These are phyloP conservation scores for Lasiodiplodia sp. DNA, from an alignment of 2,329 filamentous ascomycete species.

Conservation along the genomic window DNA sequence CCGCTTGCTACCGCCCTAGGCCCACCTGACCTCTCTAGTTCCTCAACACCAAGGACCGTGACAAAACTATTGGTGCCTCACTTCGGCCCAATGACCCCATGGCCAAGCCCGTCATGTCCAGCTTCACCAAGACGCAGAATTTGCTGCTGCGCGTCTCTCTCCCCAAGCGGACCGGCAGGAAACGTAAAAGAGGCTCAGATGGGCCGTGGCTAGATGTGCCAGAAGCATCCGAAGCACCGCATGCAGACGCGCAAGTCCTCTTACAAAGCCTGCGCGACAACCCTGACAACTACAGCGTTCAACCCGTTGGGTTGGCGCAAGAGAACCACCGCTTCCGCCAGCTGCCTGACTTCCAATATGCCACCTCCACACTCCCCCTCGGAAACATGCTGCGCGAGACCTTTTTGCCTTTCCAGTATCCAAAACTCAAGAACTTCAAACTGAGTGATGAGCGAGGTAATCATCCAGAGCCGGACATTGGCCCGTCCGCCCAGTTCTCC, in stretches of 20 bases:
- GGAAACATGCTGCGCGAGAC: constrained; percentile 74
- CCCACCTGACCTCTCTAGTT: constrained; percentile 25
- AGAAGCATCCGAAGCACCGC: constrained; percentile 20
- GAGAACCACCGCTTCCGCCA: constrained; percentile 87
- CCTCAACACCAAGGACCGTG: constrained; percentile 28
- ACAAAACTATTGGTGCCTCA: constrained; percentile 69
- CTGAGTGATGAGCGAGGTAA: constrained; percentile 53
- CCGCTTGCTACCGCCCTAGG: not conserved
- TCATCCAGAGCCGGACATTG: constrained; percentile 71
- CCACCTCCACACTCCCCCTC: constrained; percentile 72
- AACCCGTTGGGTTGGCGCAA: constrained; percentile 75
- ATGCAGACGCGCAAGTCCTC: constrained; percentile 50
- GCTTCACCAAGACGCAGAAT: constrained; percentile 79
- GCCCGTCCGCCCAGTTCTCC: constrained; percentile 81
- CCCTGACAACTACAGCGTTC: constrained; percentile 68
- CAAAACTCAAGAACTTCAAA: constrained; percentile 69
- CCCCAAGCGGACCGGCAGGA: constrained; percentile 85
- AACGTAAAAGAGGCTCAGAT: constrained; percentile 79
- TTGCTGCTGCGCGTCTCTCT: constrained; percentile 86
- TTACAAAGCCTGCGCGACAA: constrained; percentile 75
- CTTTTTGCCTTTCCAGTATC: constrained; percentile 72
- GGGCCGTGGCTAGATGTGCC: constrained; percentile 61
- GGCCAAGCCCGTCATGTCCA: constrained; percentile 79
- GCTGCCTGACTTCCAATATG: constrained; percentile 86
- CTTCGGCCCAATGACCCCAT: constrained; percentile 81